These are phyloP conservation scores for Phytophthora brassicae DNA, from an alignment of 352 stramenopile species.

Conservation along the genomic window DNA sequence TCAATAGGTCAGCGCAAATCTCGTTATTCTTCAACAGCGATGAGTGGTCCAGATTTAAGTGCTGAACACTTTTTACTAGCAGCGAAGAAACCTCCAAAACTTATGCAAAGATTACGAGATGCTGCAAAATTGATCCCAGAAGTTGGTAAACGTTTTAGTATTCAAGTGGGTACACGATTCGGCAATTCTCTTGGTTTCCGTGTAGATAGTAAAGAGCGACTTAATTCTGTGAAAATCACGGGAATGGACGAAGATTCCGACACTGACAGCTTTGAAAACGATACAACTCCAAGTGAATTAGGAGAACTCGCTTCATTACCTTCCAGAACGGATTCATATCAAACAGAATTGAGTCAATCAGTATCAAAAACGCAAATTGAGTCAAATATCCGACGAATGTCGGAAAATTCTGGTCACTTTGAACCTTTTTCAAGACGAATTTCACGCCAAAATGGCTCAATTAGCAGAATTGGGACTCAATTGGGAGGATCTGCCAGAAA, in stretches of 20 bases:
- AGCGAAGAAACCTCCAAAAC: slow-evolving; percentile 2
- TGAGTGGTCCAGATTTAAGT: slow-evolving; percentile 19
- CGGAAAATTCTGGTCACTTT: too few species aligned
- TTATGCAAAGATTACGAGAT: slow-evolving; percentile 19
- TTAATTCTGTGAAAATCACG: slow-evolving; percentile 15
- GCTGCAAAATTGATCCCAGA: slow-evolving; percentile 21
- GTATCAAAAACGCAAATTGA: slow-evolving; percentile 8
- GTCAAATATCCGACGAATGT: slow-evolving; percentile 7
- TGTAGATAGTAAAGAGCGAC: slow-evolving; percentile 17
- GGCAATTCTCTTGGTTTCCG: slow-evolving; percentile 21
- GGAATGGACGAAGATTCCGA: slow-evolving; percentile 25
- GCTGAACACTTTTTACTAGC: slow-evolving; percentile 20
- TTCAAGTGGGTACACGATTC: slow-evolving; percentile 23
- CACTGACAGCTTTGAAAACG: slow-evolving; percentile 28
- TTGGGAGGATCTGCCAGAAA: slow-evolving; percentile 9
- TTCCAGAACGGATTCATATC: slow-evolving; percentile 15
- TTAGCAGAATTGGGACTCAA: slow-evolving; percentile 9
- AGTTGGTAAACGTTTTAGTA: slow-evolving; percentile 25
- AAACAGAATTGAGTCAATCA: slow-evolving; percentile 4
- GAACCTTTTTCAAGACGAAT: slow-evolving; percentile 4
- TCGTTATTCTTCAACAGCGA: slow-evolving; percentile 23
- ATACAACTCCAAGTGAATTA: slow-evolving; percentile 7
- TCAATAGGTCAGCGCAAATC: slow-evolving; percentile 32
- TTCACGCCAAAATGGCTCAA: slow-evolving; percentile 9
- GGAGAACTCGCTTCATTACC: slow-evolving; percentile 1